These are phyloP conservation scores for Penicillium sumatraense DNA, from an alignment of 2,329 filamentous ascomycete species.

Conservation along the genomic window DNA sequence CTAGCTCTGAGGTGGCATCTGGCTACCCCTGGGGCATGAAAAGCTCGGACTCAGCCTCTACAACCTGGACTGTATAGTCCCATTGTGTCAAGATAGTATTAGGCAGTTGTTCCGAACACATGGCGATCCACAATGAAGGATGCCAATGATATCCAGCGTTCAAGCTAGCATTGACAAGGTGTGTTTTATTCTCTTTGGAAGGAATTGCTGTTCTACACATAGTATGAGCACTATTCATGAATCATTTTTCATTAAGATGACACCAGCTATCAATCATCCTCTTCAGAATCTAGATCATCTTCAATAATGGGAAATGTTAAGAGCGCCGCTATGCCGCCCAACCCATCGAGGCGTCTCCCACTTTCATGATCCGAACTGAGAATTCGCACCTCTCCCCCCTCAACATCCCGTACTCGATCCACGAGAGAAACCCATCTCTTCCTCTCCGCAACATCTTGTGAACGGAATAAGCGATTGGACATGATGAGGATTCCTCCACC, in stretches of 20 bases:
- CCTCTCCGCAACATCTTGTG: slow-evolving; percentile 74
- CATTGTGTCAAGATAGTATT: too few species aligned
- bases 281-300: slow-evolving; percentile 71
- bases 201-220: too few species aligned
- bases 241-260: slow-evolving; percentile 8
- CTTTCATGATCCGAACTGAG: slow-evolving; percentile 94
- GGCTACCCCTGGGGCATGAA: too few species aligned
- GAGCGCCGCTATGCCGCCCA: slow-evolving; percentile 88
- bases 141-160: too few species aligned
- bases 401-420: slow-evolving; percentile 77
- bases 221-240: slow-evolving; percentile 5
- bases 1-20: too few species aligned
- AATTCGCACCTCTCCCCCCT: slow-evolving; percentile 86
- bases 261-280: slow-evolving; percentile 31
- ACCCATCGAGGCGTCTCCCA: slow-evolving; percentile 77
- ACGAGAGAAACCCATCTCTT: slow-evolving; percentile 84
- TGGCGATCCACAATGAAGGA: too few species aligned
- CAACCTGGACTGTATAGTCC: too few species aligned
- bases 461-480: slow-evolving; percentile 85
- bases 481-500: slow-evolving; percentile 85
- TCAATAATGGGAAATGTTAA: slow-evolving; percentile 86
- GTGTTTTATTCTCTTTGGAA: too few species aligned
- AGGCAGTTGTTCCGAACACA: too few species aligned
- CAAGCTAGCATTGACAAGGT: too few species aligned
- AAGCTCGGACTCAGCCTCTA: too few species aligned